These are phyloP conservation scores for Trichoderma asperelloides DNA, from an alignment of 495 filamentous ascomycete genomes.

Conservation along the genomic window DNA sequence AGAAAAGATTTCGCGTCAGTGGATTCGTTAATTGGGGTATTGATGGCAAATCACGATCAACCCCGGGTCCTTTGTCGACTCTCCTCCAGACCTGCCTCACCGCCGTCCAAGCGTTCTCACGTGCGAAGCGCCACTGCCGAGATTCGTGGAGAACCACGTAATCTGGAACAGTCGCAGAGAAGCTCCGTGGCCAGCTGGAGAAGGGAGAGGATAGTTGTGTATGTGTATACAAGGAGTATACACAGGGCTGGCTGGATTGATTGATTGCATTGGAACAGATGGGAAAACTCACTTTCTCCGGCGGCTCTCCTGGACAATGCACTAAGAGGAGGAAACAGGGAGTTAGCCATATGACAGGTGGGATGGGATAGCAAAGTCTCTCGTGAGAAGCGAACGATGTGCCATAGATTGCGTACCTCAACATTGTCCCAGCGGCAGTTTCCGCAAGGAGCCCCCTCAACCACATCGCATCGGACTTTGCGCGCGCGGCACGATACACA, in stretches of 20 bases:
- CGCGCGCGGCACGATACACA: constrained; percentile 79
- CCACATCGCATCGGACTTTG: constrained; percentile 92
- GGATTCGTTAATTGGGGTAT: background rate
- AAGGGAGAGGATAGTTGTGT: background rate
- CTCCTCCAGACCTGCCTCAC: background rate
- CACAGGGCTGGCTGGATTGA: background rate
- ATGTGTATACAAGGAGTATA: background rate
- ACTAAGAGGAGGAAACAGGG: constrained; percentile 22
- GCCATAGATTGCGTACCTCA: constrained; percentile 27
- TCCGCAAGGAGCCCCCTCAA: constrained; percentile 77
- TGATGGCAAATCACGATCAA: background rate
- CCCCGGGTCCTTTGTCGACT: background rate
- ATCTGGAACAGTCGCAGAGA: background rate
- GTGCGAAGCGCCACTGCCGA: background rate
- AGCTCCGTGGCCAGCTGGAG: background rate
- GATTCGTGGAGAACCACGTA: background rate
- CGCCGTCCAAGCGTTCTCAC: background rate
- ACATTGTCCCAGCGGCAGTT: constrained; percentile 87
- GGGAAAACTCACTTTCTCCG: constrained; percentile 64
- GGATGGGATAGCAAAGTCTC: background rate
- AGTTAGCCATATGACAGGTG: background rate
- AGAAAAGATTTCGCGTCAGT: constrained; percentile 9
- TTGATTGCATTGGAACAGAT: too few relatives aligned
- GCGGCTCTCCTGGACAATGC: constrained; percentile 83
- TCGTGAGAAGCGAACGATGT: background rate